A percentile compares a stretch with the other conserved stretches of the same genome.
Evolutionary conservation across 306 rosid genomes (phyloP).

Genomic region (Ziziphus jujuba): DNA sequence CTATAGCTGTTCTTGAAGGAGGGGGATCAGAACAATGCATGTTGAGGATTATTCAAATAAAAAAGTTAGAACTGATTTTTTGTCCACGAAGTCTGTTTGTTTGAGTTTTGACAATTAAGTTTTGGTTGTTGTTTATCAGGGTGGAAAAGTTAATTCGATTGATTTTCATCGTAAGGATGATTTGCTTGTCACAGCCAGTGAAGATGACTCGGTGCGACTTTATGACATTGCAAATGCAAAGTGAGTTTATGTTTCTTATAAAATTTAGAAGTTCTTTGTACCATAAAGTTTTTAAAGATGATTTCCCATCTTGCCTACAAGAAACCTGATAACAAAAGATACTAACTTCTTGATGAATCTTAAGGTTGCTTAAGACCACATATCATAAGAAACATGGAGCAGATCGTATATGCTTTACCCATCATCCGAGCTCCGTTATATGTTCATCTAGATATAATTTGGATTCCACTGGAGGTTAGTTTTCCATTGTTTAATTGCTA

Average conservation of each 20-base stretch:
- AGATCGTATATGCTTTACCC: constrained; percentile 88
- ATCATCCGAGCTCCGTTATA: constrained; percentile 89
- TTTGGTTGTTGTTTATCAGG: constrained; percentile 41
- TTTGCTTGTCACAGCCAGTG: constrained; percentile 82
- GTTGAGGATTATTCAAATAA: not conserved
- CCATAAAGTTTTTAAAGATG: constrained; percentile 5
- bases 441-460: constrained; percentile 88
- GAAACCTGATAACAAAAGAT: not conserved
- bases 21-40: not conserved
- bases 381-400: constrained; percentile 92
- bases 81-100: not conserved
- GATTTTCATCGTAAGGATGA: constrained; percentile 94
- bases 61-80: too few relatives aligned
- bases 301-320: not conserved
- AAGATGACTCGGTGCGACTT: constrained; percentile 89
- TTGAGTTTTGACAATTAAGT: not conserved
- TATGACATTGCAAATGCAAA: constrained; percentile 87
- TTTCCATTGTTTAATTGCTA: constrained; percentile 19
- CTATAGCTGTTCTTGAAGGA: not conserved
- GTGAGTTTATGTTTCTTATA: constrained; percentile 44
- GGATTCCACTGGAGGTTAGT: constrained; percentile 75
- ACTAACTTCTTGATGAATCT: constrained; percentile 17
- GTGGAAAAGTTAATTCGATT: constrained; percentile 77
- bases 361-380: constrained; percentile 89
- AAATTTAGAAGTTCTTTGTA: constrained; percentile 14